Base-by-base conservation (phyloP, 805 yeast genomes). In the Maudiozyma pseudohumilis region DNA sequence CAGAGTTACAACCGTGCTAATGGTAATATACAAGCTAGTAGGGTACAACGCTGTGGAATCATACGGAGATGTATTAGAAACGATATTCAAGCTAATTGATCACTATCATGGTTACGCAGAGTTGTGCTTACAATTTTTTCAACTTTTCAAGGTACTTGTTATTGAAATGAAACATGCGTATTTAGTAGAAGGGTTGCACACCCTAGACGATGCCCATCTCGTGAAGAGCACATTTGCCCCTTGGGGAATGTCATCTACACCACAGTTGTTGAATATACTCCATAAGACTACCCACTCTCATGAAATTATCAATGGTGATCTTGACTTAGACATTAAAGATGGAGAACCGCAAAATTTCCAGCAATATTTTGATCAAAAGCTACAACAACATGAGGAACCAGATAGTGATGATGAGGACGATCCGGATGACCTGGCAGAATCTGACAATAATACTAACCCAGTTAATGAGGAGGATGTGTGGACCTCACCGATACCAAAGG, bases 71-170 rank as follows among this genome's bases (percentile, higher is more conserved):
- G 67, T 89, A 1, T 63, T 89, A 15, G 72, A 76, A 34, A 75
- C 87, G 3, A 69, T 86, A 44, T 86, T 89, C 55, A 74, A 78
- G 15, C 61, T 88, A 25, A 65, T 89, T 35, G 97, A 89, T 59
- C 66, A 77, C 37, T 89, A 80, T 51, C 95, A 88, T 59, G 94
- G 89, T 0, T 89, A 89, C 55, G 63, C 77, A 2, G 64, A 68
- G 12, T 61, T 92, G 13, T 77, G 84, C 38, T 78, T 78, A 40
- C 84, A 85, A 1, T 78, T 85, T 41, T 82, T 87, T 43, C 59
- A 68, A 3, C 80, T 85, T 0, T 85, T 88, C 49, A 72, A 72
- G 37, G 77, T 75, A 19, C 56, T 84, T 4, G 63, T 77, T 6
- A 59, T 60, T 23, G 77, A 77, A 49, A 59, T 76, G 26, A 53